Percentiles rank a stretch among this genome's conserved stretches.
Conservation (phyloP, 225 moss, liverwort and hornwort species). For the Ulota crispa region DNA sequence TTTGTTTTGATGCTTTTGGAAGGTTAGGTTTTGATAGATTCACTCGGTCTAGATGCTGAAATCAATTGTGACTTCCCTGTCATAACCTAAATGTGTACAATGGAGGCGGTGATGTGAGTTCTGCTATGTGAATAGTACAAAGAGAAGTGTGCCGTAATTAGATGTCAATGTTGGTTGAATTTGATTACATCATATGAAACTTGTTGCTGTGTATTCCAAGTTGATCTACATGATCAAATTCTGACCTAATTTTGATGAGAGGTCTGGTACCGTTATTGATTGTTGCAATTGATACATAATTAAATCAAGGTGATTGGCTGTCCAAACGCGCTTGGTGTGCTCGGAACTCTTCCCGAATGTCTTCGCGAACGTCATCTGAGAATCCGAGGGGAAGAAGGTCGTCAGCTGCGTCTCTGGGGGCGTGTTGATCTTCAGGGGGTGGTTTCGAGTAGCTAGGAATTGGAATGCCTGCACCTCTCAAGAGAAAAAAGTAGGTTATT, state of each 20-base stretch:
- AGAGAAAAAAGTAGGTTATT: background rate
- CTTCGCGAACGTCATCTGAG: conserved; percentile 19
- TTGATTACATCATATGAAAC: background rate
- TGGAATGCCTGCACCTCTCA: conserved; percentile 21
- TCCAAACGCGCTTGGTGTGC: conserved; percentile 29
- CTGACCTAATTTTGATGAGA: background rate
- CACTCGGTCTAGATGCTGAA: background rate
- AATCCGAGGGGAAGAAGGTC: conserved; percentile 27
- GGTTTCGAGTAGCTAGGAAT: conserved; percentile 45
- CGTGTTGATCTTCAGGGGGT: conserved; percentile 16
- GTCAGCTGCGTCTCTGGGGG: background rate
- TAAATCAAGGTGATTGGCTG: conserved; percentile 20
- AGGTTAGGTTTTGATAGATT: too few relatives aligned
- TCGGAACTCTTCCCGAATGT: conserved; percentile 28
- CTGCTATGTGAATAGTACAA: background rate
- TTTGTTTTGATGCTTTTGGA: too few relatives aligned
- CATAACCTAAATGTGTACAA: background rate
- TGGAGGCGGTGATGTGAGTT: background rate
- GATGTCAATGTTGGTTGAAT: background rate
- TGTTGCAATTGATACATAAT: background rate
- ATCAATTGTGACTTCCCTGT: background rate
- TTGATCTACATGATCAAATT: background rate
- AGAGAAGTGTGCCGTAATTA: background rate
- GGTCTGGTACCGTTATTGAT: background rate
- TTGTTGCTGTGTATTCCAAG: background rate